phyloP scores from a whole-genome alignment of 306 rosid species.

The Calophaca sinica region DNA sequence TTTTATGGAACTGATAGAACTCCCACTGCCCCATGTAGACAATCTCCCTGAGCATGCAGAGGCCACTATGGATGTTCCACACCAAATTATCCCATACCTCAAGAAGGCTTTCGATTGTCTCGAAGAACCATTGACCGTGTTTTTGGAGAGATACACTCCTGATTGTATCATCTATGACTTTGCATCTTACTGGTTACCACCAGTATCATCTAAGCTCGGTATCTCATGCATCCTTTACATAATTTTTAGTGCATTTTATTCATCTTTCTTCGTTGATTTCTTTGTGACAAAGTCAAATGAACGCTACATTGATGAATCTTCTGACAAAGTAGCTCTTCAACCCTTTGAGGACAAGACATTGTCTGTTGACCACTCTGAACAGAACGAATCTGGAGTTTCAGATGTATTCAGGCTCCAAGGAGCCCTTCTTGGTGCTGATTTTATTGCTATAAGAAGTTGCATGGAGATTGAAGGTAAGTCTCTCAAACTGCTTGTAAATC shows the following conservation, averaged over 20 bases:
- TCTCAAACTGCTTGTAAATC: conserved; percentile 4
- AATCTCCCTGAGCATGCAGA: background rate
- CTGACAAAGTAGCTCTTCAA: conserved; percentile 11
- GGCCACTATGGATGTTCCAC: conserved; percentile 18
- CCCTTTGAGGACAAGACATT: conserved; percentile 26
- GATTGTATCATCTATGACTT: conserved; percentile 17
- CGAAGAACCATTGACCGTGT: conserved; percentile 33
- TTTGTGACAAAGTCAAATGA: background rate
- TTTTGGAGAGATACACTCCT: background rate
- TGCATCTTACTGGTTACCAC: conserved; percentile 12
- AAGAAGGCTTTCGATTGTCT: conserved; percentile 42
- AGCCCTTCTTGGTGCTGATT: conserved; percentile 15
- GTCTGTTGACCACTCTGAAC: background rate
- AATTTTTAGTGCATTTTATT: background rate
- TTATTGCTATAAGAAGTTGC: conserved; percentile 42
- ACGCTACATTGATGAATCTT: background rate
- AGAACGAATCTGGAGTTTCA: conserved; percentile 20
- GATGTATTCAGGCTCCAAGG: background rate
- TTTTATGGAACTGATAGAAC: conserved; percentile 38
- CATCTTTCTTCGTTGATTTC: accelerated
- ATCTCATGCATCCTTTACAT: background rate
- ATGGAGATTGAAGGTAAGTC: conserved; percentile 46
- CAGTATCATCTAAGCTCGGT: background rate
- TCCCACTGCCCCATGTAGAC: conserved; percentile 11
- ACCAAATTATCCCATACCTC: conserved; percentile 18